Percentiles rank a stretch among this genome's conserved stretches.
These are phyloP conservation scores for Prunus padus DNA, from an alignment of 306 rosid species.

Conservation along the genomic window DNA sequence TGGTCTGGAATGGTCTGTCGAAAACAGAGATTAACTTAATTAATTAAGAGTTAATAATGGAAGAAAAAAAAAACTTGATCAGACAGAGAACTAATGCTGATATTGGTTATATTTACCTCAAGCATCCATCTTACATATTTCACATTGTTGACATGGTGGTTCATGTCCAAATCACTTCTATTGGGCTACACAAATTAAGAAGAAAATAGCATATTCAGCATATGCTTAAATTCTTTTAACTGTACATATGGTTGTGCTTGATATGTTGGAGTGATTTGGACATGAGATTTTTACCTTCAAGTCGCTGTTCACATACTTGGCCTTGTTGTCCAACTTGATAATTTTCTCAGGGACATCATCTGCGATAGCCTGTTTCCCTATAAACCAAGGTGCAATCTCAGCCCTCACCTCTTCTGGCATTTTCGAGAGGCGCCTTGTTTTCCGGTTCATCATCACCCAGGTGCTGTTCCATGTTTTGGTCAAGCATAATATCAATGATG, in stretches of 20 bases:
- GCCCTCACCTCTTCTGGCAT: conserved; percentile 86
- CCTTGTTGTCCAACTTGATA: conserved; percentile 64
- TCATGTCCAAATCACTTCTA: conserved; percentile 95
- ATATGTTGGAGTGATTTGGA: conserved; percentile 8
- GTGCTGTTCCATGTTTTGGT: conserved; percentile 56
- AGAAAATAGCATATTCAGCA: conserved; percentile 15
- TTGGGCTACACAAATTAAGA: conserved; percentile 54
- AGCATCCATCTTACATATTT: conserved; percentile 91
- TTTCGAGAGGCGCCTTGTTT: conserved; percentile 89
- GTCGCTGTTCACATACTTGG: conserved; percentile 58
- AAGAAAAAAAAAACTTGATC: neutral
- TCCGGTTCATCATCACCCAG: conserved; percentile 96
- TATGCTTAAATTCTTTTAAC: conserved; percentile 9
- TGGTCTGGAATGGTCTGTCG: conserved; percentile 69
- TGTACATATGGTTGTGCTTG: neutral
- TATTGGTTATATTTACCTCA: conserved; percentile 51
- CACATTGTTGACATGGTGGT: conserved; percentile 89
- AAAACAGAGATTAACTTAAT: conserved; percentile 5
- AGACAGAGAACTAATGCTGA: neutral
- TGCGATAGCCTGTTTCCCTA: conserved; percentile 68
- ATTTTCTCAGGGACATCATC: conserved; percentile 69
- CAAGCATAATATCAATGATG: conserved; percentile 17
- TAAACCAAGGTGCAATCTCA: conserved; percentile 86
- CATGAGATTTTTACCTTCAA: conserved; percentile 49
- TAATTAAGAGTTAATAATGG: neutral